Base-by-base conservation (phyloP, 768 basidiomycete genomes). In the Pulveroboletus sp. region DNA sequence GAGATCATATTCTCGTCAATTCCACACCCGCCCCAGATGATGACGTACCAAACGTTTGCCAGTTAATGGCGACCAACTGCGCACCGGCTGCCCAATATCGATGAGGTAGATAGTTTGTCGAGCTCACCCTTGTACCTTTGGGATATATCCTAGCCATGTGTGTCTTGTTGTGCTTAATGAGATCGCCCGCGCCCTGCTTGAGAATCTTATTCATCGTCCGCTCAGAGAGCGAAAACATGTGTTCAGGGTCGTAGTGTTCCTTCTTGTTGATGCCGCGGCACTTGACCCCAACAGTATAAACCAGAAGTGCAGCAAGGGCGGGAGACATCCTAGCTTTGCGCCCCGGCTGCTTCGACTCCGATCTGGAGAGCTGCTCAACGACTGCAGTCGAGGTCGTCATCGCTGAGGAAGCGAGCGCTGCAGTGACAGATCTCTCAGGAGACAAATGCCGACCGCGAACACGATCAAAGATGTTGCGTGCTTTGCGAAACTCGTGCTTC, bases 231-330 rank as follows among this genome's bases (percentile, higher is more conserved):
- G 92, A 95, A 67, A 99, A 94, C 64, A 97, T 79, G 59, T 97
- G 89, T 60, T 91, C 86, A 0, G 88, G 79, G 8, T 84, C 84
- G 61, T 99, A 99, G 30, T 76, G 73, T 56, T 89, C 84, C 54
- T 91, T 84, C 67, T 88, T 83, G 69, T 89, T 89, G 68, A 98
- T 78, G 0, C 94, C 93, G 39, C 84, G 86, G 58, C 89, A 96
- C 67, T 95, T 95, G 53, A 97, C 91, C 6, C 95, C 95, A 46
- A 95, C 83, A 6, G 95, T 97, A 68, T 98, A 97, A 26, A 97
- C 86, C 17, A 97, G 77, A 10, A 97, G 76, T 2, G 79, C 72
- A 1, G 82, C 80, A 2, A 98, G 77, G 2, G 77, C 75, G 24
- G 78, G 64, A 0, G 93, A 93, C 83, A 92, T 93, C 59, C 81